Percentiles rank a stretch among this genome's conserved stretches.
Evolutionary conservation across 2,329 filamentous ascomycete species (phyloP).

Genomic region (Alternaria alternata): DNA sequence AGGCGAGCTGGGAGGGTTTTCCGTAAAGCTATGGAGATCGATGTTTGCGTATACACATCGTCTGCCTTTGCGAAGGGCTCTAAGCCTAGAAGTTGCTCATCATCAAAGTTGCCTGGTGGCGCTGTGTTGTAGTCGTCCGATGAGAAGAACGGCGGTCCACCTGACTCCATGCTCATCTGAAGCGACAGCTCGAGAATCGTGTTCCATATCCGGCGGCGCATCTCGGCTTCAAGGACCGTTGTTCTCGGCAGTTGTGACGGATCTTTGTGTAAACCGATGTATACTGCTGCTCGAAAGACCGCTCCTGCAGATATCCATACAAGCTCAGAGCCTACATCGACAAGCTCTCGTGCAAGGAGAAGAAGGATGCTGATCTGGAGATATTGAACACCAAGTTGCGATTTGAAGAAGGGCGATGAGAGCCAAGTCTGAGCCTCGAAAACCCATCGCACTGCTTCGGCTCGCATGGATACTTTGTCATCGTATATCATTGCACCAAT

Average conservation of each 20-base stretch:
- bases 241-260: constrained; percentile 42
- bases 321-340: constrained; percentile 46
- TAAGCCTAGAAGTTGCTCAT: constrained; percentile 48
- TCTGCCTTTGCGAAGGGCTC: constrained; percentile 40
- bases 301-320: constrained; percentile 52
- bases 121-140: constrained; percentile 49
- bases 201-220: constrained; percentile 45
- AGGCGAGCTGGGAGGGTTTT: constrained; percentile 51
- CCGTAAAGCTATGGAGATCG: constrained; percentile 48
- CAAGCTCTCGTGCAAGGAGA: constrained; percentile 48
- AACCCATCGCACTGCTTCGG: constrained; percentile 63
- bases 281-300: constrained; percentile 51
- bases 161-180: constrained; percentile 49
- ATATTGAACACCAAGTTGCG: constrained; percentile 58
- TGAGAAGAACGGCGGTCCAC: constrained; percentile 48
- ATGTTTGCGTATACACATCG: constrained; percentile 44
- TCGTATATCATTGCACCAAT: constrained; percentile 64
- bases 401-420: constrained; percentile 63
- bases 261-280: constrained; percentile 54
- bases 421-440: constrained; percentile 66
- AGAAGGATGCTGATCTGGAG: constrained; percentile 58
- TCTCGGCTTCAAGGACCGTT: constrained; percentile 33
- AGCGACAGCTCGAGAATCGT: constrained; percentile 50
- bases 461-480: constrained; percentile 59
- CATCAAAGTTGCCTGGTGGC: constrained; percentile 52